Evolutionary conservation across 2,329 filamentous ascomycete species (phyloP).

Genomic region (Botryotinia calthae): DNA sequence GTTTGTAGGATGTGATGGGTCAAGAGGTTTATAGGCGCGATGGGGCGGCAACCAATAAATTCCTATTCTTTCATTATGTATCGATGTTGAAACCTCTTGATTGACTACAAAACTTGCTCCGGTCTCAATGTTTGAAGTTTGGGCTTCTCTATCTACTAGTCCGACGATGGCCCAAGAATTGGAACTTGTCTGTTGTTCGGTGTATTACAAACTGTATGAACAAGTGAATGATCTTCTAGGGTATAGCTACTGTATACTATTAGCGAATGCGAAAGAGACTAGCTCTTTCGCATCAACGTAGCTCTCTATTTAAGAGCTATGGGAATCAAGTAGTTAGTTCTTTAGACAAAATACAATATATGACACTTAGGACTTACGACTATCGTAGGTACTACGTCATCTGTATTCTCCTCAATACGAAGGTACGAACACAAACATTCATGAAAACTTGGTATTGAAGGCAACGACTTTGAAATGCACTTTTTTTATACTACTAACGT

Average conservation of each 20-base stretch:
- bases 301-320: no score
- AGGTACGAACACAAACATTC: not conserved
- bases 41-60: not conserved
- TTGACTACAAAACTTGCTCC: not conserved
- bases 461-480: not conserved
- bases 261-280: no score
- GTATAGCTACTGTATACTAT: no score
- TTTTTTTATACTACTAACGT: not conserved
- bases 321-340: no score
- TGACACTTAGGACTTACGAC: no score
- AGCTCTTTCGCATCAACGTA: no score
- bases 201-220: not conserved
- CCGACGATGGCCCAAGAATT: not conserved
- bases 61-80: constrained; percentile 12
- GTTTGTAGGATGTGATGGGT: not conserved
- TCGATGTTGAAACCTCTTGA: not conserved
- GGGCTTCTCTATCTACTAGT: not conserved
- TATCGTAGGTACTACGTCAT: no score
- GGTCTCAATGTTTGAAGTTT: not conserved
- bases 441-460: not conserved
- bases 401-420: no score
- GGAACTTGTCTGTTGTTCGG: not conserved
- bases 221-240: no score
- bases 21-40: not conserved
- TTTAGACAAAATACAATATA: no score